These are phyloP conservation scores for Apiotrichum gracile DNA, from an alignment of 1,284 basidiomycete genomes.

Conservation along the genomic window DNA sequence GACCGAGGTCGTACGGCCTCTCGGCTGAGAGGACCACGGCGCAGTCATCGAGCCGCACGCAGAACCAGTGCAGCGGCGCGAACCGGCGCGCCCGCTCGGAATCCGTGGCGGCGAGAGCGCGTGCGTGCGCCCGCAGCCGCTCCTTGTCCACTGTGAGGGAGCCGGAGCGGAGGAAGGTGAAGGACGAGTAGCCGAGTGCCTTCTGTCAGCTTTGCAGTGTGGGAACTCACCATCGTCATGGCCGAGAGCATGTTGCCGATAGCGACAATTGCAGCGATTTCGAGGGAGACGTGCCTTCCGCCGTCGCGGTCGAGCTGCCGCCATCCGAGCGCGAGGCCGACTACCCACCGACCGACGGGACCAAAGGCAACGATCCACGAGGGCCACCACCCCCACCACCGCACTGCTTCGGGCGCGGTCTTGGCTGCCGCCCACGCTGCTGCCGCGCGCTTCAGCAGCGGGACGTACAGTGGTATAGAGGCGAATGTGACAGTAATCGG, in stretches of 20 bases:
- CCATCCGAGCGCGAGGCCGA: conserved; percentile 34
- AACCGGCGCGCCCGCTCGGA: too few relatives aligned
- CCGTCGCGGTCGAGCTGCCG: conserved; percentile 23
- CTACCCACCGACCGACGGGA: conserved; percentile 30
- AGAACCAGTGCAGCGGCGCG: conserved; percentile 22
- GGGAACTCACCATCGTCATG: conserved; percentile 27
- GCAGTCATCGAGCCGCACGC: conserved; percentile 24
- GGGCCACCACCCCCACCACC: conserved; percentile 24
- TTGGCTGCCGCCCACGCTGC: conserved; percentile 13
- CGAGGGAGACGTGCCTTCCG: conserved; percentile 11
- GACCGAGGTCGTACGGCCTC: conserved; percentile 30
- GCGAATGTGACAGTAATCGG: conserved; percentile 22
- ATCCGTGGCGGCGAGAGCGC: neutral
- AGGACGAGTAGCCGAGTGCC: conserved; percentile 26
- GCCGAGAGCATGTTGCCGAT: conserved; percentile 25
- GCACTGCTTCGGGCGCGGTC: neutral
- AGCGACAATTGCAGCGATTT: conserved; percentile 19
- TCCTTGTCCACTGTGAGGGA: conserved; percentile 34
- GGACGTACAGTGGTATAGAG: conserved; percentile 17
- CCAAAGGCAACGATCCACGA: conserved; percentile 39
- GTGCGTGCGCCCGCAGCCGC: conserved; percentile 18
- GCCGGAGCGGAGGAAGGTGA: conserved; percentile 18
- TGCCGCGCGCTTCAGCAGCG: conserved; percentile 10
- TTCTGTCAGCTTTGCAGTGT: conserved; percentile 6
- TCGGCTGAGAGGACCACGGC: conserved; percentile 17